Conservation (phyloP, 2,329 filamentous ascomycete genomes). For the Claviceps paspali region DNA sequence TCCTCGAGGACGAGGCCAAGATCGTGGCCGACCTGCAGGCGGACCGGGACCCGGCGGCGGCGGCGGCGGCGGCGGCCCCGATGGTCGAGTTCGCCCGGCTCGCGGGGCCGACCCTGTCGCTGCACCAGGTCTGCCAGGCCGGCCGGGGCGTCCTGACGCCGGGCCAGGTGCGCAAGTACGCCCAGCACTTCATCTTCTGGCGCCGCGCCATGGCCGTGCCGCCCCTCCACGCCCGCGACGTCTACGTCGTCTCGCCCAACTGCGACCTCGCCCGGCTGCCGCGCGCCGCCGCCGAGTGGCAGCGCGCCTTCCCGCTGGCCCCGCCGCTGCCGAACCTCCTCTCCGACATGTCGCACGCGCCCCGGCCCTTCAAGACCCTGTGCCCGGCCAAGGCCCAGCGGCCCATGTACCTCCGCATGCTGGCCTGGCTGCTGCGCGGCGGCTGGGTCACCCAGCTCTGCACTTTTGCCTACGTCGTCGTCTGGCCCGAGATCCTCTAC, state of each 20-base stretch:
- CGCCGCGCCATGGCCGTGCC: conserved; percentile 81
- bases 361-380: conserved; percentile 67
- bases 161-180: conserved; percentile 70
- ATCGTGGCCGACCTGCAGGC: conserved; percentile 59
- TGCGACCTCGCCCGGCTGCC: conserved; percentile 61
- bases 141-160: conserved; percentile 63
- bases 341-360: conserved; percentile 63
- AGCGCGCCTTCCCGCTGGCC: conserved; percentile 65
- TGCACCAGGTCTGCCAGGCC: conserved; percentile 54
- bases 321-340: conserved; percentile 77
- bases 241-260: conserved; percentile 84
- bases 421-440: conserved; percentile 84
- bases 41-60: conserved; percentile 61
- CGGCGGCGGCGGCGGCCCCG: conserved; percentile 56
- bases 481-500: conserved; percentile 68
- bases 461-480: conserved; percentile 79
- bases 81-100: conserved; percentile 72
- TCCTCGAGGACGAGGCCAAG: conserved; percentile 69
- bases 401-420: conserved; percentile 72
- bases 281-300: conserved; percentile 55
- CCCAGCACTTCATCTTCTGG: conserved; percentile 92
- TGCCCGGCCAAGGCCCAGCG: conserved; percentile 82
- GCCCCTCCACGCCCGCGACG: conserved; percentile 76
- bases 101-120: conserved; percentile 53
- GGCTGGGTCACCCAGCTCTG: conserved; percentile 90